phyloP scores from a whole-genome alignment of 352 stramenopile genomes.

The Globisporangium okanoganense region DNA sequence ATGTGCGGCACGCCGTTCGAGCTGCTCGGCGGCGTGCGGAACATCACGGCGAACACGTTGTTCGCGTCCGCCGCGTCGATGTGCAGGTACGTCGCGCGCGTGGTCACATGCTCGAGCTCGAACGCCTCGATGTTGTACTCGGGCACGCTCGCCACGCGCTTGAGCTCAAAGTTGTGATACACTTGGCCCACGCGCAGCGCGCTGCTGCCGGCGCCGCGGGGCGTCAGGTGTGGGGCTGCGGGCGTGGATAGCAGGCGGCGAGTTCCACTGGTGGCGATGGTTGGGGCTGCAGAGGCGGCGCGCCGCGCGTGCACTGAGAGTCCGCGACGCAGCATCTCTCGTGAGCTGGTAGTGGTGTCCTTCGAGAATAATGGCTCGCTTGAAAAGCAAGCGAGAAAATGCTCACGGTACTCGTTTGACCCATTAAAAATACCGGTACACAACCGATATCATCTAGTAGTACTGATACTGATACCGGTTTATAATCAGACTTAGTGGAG shows the following conservation, averaged over 20 bases:
- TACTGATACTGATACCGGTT: too few species aligned
- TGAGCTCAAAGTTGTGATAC: constrained; percentile 75
- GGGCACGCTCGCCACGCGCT: constrained; percentile 55
- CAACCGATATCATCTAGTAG: too few species aligned
- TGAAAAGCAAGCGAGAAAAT: not conserved
- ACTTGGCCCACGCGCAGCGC: constrained; percentile 49
- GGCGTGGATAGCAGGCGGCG: constrained; percentile 5
- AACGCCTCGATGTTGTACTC: constrained; percentile 83
- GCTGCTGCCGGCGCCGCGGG: constrained; percentile 49
- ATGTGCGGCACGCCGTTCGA: constrained; percentile 98
- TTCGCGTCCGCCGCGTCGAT: constrained; percentile 80
- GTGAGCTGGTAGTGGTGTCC: too few species aligned
- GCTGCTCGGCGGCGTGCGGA: constrained; percentile 95
- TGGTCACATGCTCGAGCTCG: constrained; percentile 70
- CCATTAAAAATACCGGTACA: too few species aligned
- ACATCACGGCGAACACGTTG: constrained; percentile 94
- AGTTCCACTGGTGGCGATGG: too few species aligned
- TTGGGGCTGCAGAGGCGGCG: not conserved
- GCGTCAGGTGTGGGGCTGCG: not conserved
- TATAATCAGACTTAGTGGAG: too few species aligned
- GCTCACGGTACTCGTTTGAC: too few species aligned
- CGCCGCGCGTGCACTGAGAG: constrained; percentile 4
- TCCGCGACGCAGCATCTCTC: constrained; percentile 11
- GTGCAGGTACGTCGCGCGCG: constrained; percentile 75
- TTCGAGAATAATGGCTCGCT: not conserved